Evolutionary conservation across 305 asterid species (phyloP), one percentile per base, ranked within the genome.

Genomic region (Fraxinus platypoda): DNA sequence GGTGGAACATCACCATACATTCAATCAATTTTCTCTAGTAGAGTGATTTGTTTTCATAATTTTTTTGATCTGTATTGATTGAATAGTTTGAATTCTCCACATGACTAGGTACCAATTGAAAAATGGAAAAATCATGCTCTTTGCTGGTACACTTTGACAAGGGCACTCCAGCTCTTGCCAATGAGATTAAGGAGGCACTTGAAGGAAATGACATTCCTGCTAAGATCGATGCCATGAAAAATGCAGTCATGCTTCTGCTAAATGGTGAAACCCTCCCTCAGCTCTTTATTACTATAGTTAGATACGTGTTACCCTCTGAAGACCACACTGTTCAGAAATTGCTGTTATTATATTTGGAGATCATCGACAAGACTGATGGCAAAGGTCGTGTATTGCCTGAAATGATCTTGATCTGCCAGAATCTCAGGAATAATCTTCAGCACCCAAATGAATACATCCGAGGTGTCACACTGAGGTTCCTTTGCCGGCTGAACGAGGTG

Each of bases 171-270:
- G 97, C 98, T 43, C 90, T 93, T n/a, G 92, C 97, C 71, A 95
- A 91, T 81, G 98, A 95, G 93, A 95, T 95, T 88, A 95, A 94
- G 92, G 98, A 93, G 82, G 96, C 98, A 72, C 98, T 94, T 59
- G 97, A 94, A 87, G 97, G 96, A 80, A 86, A 90, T 43, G 97
- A 93, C 57, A 91, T 84, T 85, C 43, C 93, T 8, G 95, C 96
- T 34, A 94, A 85, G 74, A 19, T 68, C 2, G 35, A 68, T 68
- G 74, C 37, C 37, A 28, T 68, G 74, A 28, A 94, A 85, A 93
- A 94, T 78, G 98, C 97, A 7, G 83, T 95, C 78, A 94, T 91
- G 99, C 95, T 95, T 85, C 86, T 93, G 87, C 89, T 94, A 57
- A 95, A 95, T 70, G 98, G 98, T 28, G 99, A 95, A 86, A 89